Percentiles rank a stretch among this genome's conserved stretches.
phyloP scores from a whole-genome alignment of 2,329 filamentous ascomycete genomes.

The Xylariaceae sp. region DNA sequence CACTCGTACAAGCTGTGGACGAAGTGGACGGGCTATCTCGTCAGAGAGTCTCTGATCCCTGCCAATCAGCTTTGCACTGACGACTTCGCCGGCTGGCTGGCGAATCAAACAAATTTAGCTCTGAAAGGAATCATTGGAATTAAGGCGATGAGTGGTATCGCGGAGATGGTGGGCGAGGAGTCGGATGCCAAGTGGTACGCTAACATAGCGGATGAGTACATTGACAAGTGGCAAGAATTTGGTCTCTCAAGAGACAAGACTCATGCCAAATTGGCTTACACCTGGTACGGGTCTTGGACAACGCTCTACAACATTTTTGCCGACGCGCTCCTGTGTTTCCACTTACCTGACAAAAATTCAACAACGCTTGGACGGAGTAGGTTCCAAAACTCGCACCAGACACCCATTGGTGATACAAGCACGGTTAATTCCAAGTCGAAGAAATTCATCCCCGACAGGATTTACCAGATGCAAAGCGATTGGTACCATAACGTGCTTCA shows the following conservation, averaged over 20 bases:
- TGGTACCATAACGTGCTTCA: constrained; percentile 84
- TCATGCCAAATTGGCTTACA: constrained; percentile 79
- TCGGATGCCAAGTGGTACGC: constrained; percentile 66
- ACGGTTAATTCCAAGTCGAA: constrained; percentile 34
- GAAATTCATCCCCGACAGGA: constrained; percentile 72
- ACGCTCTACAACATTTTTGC: constrained; percentile 82
- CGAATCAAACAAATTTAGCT: constrained; percentile 77
- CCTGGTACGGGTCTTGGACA: constrained; percentile 84
- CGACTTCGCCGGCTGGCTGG: constrained; percentile 78
- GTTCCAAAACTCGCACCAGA: constrained; percentile 34
- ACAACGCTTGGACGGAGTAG: constrained; percentile 31
- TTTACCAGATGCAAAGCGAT: constrained; percentile 80
- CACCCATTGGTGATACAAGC: constrained; percentile 20
- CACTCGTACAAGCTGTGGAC: constrained; percentile 73
- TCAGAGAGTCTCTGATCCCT: constrained; percentile 72
- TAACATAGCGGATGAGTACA: constrained; percentile 69
- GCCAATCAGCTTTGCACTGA: constrained; percentile 78
- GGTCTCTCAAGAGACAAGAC: constrained; percentile 74
- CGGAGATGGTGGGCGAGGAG: constrained; percentile 62
- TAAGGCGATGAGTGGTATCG: constrained; percentile 76
- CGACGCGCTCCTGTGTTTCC: constrained; percentile 80
- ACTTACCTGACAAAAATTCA: constrained; percentile 49
- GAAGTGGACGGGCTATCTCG: constrained; percentile 77
- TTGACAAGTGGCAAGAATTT: constrained; percentile 74
- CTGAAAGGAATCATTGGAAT: constrained; percentile 81